Percentiles rank a stretch among this genome's conserved stretches.
phyloP scores from a whole-genome alignment of 345 rosid genomes.

The Citrus inodora region DNA sequence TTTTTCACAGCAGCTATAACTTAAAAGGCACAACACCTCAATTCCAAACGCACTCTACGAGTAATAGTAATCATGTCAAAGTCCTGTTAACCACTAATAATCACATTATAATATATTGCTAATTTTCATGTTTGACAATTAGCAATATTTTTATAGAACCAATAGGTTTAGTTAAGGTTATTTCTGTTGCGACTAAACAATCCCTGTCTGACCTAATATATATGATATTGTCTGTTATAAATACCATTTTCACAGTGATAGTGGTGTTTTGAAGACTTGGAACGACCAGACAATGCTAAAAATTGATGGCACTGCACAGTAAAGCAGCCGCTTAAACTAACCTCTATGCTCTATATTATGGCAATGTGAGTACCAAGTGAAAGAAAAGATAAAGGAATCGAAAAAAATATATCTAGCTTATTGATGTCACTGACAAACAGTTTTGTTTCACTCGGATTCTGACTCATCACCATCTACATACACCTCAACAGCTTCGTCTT shows the following conservation, averaged over 20 bases:
- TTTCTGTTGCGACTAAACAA: too few relatives aligned
- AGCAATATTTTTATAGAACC: too few relatives aligned
- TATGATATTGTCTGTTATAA: background rate
- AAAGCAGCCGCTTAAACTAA: background rate
- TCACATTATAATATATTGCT: too few relatives aligned
- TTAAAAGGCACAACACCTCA: accelerated
- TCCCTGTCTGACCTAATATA: too few relatives aligned
- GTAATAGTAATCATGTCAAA: too few relatives aligned
- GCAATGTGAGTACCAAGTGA: background rate
- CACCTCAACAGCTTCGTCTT: conserved; percentile 30
- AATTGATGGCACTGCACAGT: background rate
- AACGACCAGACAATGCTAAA: background rate
- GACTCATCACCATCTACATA: conserved; percentile 41
- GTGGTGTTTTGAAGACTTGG: background rate
- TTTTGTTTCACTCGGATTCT: conserved; percentile 36
- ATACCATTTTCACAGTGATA: background rate
- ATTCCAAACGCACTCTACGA: too few relatives aligned
- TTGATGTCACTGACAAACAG: background rate
- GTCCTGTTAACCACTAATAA: too few relatives aligned
- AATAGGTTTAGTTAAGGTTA: too few relatives aligned
- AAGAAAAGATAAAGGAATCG: background rate
- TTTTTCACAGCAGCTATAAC: too few relatives aligned
- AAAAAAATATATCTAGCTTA: background rate
- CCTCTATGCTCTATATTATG: background rate
- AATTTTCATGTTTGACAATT: too few relatives aligned